Base-by-base conservation (phyloP, 2,329 filamentous ascomycete species). In the Fusarium tricinctum region DNA sequence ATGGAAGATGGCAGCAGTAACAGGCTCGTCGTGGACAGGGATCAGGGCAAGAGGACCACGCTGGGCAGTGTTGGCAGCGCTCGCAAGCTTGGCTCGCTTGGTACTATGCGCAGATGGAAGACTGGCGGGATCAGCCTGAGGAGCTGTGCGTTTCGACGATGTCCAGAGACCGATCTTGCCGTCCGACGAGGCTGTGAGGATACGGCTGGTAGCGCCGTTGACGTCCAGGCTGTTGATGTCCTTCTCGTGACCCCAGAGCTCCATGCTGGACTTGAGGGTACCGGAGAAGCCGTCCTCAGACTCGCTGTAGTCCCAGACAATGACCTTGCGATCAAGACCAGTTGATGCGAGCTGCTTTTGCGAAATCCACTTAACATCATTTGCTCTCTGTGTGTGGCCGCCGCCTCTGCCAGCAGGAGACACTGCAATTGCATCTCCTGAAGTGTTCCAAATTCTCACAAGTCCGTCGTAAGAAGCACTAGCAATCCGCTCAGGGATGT, bases 391-490 rank as follows among this genome's bases (percentile, higher is more conserved):
- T 12, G 87, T 88, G 80, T 97, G 93, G 12, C 93, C 92, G 49
- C 92, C 91, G 35, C 87, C 86, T 61, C 85, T 85, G 9, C 85
- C 85, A 5, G 88, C 85, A 3, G 89, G 82, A 3, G 93, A 95
- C 0, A 91, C 92, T 5, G 93, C 92, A 58, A 97, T 84, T n/a
- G 91, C 84, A 64, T 96, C 87, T n/a, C 93, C 93, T 1, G 93
- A 94, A 68, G 90, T 90, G 73, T 96, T 92, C 95, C 96, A 99
- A 68, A 98, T 86, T 70, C 94, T 86, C 57, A 98, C 81, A 17
- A 97, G 81, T 10, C 95, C 95, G 78, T 99, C 96, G 77, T 97
- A 98, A 47, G 93, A 95, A 30, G 90, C 93, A n/a, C 93, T 97
- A n/a, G 97, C 82, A 63, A 98, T 91, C 66, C 92, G 84, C 48